Base-by-base conservation (phyloP, 352 stramenopile genomes). In the Peronospora farinosa region DNA sequence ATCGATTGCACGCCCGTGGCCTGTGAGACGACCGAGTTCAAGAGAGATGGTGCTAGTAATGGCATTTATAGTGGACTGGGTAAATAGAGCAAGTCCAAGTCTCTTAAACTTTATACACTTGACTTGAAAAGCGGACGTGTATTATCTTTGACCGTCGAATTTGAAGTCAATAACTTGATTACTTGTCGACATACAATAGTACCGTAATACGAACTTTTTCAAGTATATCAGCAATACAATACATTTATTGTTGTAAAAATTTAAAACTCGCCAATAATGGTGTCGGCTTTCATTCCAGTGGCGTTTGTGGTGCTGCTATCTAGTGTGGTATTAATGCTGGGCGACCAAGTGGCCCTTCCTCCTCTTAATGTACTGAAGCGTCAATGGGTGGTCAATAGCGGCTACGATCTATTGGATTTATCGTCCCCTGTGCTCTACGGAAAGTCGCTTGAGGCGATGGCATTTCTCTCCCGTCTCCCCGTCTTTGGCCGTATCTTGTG, bases 401-500 rank as follows among this genome's bases (percentile, higher is more conserved):
- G 62, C 44, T 86, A 86, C 58, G 72, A 88, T 41, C 68, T 88
- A 15, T 42, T 31, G 8, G 62, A 76, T 51, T 54, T 88, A 19
- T 60, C 58, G 15, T 57, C 72, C 16, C 74, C 74, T 9, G 64
- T 69, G 21, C 51, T 86, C 12, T 69, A 75, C 7, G 77, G 77
- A 15, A 54, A 61, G n/a, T 63, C 69, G 7, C 70, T 86, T 33
- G 59, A 67, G 45, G 45, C 69, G n/a, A 36, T 83, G 49, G 77
- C 69, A 12, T 73, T 69, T 8, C 15, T 83, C 15, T 45, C 63
- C 23, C 74, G 70, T 30, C 54, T 72, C 39, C 74, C 69, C 0
- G 70, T 80, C 15, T 15, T 88, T 7, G 74, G 72, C 6, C 58
- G 65, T 13, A 67, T 85, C 35, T 21, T 88, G 16, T 60, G 59